phyloP scores from a whole-genome alignment of 2,329 filamentous ascomycete species.

The Botryosphaeria dothidea region DNA sequence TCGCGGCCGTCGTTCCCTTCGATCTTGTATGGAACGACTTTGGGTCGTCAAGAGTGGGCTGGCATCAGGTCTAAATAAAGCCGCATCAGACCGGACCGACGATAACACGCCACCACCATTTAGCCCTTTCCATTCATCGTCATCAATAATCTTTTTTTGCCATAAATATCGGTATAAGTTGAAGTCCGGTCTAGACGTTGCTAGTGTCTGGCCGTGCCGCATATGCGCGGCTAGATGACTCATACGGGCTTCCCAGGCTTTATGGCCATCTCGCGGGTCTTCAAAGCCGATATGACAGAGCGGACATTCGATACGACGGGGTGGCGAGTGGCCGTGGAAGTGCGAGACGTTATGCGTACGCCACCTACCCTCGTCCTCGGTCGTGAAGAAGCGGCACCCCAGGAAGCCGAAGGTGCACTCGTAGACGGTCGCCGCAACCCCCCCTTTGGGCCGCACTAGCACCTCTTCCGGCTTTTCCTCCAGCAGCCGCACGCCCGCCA shows the following conservation, averaged over 20 bases:
- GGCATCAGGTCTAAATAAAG: too few species aligned
- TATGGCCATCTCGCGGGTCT: slow-evolving; percentile 20
- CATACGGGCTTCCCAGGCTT: slow-evolving; percentile 31
- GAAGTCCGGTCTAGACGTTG: slow-evolving; percentile 31
- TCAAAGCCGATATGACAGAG: slow-evolving; percentile 30
- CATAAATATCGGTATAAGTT: slow-evolving; percentile 32
- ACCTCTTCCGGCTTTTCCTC: slow-evolving; percentile 33
- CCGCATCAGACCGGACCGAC: too few species aligned
- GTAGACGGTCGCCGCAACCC: slow-evolving; percentile 24
- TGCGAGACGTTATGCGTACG: slow-evolving; percentile 33
- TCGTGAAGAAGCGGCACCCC: slow-evolving; percentile 28
- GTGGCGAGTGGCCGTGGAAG: slow-evolving; percentile 34
- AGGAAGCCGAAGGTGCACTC: slow-evolving; percentile 39
- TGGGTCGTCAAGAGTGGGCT: too few species aligned
- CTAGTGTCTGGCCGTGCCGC: slow-evolving; percentile 28
- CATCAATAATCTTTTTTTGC: slow-evolving; percentile 32
- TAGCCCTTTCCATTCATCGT: too few species aligned
- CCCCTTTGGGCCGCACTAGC: slow-evolving; percentile 24
- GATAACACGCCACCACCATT: too few species aligned
- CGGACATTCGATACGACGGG: slow-evolving; percentile 31
- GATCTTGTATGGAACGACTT: too few species aligned
- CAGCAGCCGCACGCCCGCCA: slow-evolving; percentile 25
- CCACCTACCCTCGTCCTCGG: slow-evolving; percentile 29
- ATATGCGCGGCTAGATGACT: slow-evolving; percentile 32
- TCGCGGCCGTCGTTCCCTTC: too few species aligned